Evolutionary conservation across 225 moss, liverwort and hornwort genomes (phyloP).

Genomic region (Thuidium tamariscinum): DNA sequence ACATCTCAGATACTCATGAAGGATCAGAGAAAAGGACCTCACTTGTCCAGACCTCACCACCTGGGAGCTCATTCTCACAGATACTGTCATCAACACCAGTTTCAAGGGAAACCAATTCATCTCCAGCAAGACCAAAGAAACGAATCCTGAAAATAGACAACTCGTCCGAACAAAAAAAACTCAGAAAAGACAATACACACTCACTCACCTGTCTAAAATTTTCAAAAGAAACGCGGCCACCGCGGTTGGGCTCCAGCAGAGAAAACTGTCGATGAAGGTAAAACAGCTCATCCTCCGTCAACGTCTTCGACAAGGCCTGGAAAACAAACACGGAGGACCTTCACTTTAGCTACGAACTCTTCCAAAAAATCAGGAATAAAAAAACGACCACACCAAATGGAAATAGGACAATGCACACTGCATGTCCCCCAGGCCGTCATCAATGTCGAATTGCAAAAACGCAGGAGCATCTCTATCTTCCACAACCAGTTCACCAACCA

Average conservation of each 20-base stretch:
- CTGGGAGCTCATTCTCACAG: not conserved
- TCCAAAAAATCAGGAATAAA: not conserved
- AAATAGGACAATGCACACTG: not conserved
- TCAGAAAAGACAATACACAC: conserved; percentile 22
- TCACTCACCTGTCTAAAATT: conserved; percentile 80
- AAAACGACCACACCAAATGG: not conserved
- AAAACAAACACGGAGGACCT: not conserved
- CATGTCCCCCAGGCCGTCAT: not conserved
- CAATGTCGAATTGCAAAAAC: not conserved
- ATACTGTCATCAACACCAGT: not conserved
- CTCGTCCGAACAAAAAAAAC: not conserved
- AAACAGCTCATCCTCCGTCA: conserved; percentile 78
- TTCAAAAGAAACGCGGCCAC: conserved; percentile 78
- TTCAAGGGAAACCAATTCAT: not conserved
- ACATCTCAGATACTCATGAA: not conserved
- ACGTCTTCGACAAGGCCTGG: conserved; percentile 89
- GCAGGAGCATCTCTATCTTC: not conserved
- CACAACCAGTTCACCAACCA: not conserved
- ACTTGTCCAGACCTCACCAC: not conserved
- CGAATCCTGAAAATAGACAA: not conserved
- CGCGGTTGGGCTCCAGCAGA: conserved; percentile 79
- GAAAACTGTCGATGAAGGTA: conserved; percentile 78
- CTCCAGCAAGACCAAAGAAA: not conserved
- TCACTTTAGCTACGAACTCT: conserved; percentile 21
- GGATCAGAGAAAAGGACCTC: not conserved